Evolutionary conservation across 345 rosid species (phyloP).

Genomic region (Moricandia moricandioides): DNA sequence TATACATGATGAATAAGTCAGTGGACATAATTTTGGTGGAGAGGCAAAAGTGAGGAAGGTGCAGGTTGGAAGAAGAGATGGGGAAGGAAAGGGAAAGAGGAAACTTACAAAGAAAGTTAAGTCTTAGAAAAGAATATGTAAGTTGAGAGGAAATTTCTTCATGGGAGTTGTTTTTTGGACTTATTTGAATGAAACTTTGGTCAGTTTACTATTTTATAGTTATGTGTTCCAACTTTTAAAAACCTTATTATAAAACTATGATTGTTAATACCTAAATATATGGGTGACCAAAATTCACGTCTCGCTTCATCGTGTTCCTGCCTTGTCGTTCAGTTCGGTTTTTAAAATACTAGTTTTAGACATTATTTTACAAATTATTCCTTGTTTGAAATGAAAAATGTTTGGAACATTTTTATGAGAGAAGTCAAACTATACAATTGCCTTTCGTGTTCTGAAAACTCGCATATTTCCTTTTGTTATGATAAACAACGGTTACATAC

Average conservation of each 20-base stretch:
- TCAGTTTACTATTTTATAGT: background rate
- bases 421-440: no score
- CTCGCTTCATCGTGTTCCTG: background rate
- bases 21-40: conserved; percentile 1
- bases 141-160: conserved; percentile 25
- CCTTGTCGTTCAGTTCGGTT: background rate
- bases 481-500: no score
- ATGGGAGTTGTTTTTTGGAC: conserved; percentile 2
- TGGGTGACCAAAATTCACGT: background rate
- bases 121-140: background rate
- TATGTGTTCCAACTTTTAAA: background rate
- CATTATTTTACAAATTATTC: background rate
- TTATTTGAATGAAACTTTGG: background rate
- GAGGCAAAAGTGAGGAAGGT: conserved; percentile 37
- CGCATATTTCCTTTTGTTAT: no score
- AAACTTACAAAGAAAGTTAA: conserved; percentile 23
- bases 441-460: no score
- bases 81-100: conserved; percentile 13
- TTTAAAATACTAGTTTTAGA: background rate
- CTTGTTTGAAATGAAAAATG: background rate
- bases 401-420: no score
- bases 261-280: background rate
- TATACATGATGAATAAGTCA: conserved; percentile 27
- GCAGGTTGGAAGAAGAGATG: conserved; percentile 19
- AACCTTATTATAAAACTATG: background rate